Evolutionary conservation across 2,329 filamentous ascomycete species (phyloP), one percentile per base, ranked within the genome.

Genomic region (Thielaviopsis populi): DNA sequence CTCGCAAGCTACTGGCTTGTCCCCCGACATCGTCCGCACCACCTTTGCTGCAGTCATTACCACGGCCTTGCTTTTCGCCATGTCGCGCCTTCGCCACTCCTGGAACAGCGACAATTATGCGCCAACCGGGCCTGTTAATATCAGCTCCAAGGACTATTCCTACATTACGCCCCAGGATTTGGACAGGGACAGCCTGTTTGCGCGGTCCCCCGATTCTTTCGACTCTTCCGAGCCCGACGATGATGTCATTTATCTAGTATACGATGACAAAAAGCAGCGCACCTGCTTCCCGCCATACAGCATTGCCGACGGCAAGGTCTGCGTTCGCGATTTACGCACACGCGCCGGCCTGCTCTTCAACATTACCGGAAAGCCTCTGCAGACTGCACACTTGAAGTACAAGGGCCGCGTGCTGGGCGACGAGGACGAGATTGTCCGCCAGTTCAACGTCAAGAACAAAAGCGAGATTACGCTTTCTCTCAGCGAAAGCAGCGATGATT

Each of bases 151-250:
- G 41, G 88, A 91, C 75, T 92, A 85, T 73, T 86, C 83, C 71
- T 91, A 92, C 76, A 91, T 91, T 71, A 90, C 87, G n/a, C 84
- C 85, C 33, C 83, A 88, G 69, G 87, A 91, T 70, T 73, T 91
- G 46, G 78, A 82, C 66, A 73, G 33, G 13, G 58, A 62, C 15
- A 42, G 60, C 76, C 42, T 73, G 73, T 30, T 73, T 71, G 66
- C 68, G 71, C 53, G 19, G 11, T 46, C 53, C 7, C 24, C 33
- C 53, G 42, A 48, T 3, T 40, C 40, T 15, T 30, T 42, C 13
- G 58, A 24, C 56, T 50, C 56, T 17, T 19, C 53, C n/a, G 58
- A 53, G 37, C n/a, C 41, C 22, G 60, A 40, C 17, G 61, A 66
- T 40, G 64, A 66, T 58, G 61, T 66, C 13, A 42, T 66, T 17